phyloP scores from a whole-genome alignment of 306 rosid genomes.

The Cotoneaster glaucophyllus region DNA sequence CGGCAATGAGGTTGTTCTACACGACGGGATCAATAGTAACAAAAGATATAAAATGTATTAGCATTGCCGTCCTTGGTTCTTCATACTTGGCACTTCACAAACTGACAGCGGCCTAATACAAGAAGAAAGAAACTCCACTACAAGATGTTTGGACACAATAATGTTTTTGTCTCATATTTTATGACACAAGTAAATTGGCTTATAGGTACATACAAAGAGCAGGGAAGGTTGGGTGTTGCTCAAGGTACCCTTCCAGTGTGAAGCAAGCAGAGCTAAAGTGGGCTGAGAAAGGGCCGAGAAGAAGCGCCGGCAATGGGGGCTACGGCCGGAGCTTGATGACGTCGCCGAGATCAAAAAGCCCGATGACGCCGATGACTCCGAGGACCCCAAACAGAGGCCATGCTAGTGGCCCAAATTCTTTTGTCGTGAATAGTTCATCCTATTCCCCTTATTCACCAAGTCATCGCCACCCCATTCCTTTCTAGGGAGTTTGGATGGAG shows the following conservation, averaged over 20 bases:
- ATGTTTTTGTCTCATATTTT: neutral
- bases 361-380: slow-evolving; percentile 22
- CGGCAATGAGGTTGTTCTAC: neutral
- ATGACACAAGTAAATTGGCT: neutral
- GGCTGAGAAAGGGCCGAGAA: slow-evolving; percentile 79
- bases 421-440: slow-evolving; percentile 34
- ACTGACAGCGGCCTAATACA: neutral
- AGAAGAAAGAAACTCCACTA: neutral
- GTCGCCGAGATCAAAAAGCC: slow-evolving; percentile 30
- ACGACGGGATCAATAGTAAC: neutral
- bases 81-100: neutral
- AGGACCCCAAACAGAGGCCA: slow-evolving; percentile 14
- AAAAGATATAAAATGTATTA: neutral
- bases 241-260: slow-evolving; percentile 47
- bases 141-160: neutral
- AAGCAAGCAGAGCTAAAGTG: slow-evolving; percentile 64
- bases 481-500: slow-evolving; percentile 6
- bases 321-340: slow-evolving; percentile 19
- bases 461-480: slow-evolving; percentile 46
- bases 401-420: slow-evolving; percentile 24
- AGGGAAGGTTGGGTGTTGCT: slow-evolving; percentile 47
- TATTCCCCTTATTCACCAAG: slow-evolving; percentile 34
- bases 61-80: slow-evolving; percentile 6
- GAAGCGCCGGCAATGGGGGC: slow-evolving; percentile 31
- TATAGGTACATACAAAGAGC: slow-evolving; percentile 68